phyloP scores from a whole-genome alignment of 257 asterid species.

The Datura wrightii region DNA sequence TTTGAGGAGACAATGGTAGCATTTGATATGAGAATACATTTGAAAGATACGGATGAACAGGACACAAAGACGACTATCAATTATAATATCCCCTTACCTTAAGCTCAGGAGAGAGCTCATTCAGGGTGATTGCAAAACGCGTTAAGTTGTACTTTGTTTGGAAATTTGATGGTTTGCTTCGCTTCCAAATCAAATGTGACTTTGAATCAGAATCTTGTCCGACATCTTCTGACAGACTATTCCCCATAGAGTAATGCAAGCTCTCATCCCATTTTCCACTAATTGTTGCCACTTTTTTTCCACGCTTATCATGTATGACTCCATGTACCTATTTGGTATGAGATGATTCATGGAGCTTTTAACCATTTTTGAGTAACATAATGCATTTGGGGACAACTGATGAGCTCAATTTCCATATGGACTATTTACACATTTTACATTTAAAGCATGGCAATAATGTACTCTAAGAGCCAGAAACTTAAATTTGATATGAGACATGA shows the following conservation, averaged over 20 bases:
- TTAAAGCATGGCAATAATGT: neutral
- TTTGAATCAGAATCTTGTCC: conserved; percentile 28
- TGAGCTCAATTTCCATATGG: neutral
- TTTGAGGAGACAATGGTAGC: neutral
- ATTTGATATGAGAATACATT: neutral
- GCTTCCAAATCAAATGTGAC: conserved; percentile 41
- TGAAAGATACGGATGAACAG: neutral
- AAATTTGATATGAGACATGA: too few species aligned
- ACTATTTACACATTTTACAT: neutral
- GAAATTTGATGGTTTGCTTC: conserved; percentile 34
- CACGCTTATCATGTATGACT: conserved; percentile 33
- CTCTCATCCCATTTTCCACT: conserved; percentile 42
- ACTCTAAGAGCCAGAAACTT: too few species aligned
- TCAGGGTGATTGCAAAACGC: conserved; percentile 39
- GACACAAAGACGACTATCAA: neutral
- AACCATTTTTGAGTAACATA: neutral
- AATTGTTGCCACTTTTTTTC: conserved; percentile 34
- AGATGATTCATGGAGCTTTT: neutral
- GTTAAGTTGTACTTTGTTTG: conserved; percentile 40
- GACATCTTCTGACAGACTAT: conserved; percentile 24
- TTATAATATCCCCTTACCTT: conserved; percentile 31
- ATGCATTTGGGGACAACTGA: neutral
- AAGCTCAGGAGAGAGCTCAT: conserved; percentile 39
- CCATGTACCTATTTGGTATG: conserved; percentile 34
- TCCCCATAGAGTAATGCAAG: conserved; percentile 32